phyloP scores from a whole-genome alignment of 192 early-diverging fungal species.

The Entomortierella chlamydospora region DNA sequence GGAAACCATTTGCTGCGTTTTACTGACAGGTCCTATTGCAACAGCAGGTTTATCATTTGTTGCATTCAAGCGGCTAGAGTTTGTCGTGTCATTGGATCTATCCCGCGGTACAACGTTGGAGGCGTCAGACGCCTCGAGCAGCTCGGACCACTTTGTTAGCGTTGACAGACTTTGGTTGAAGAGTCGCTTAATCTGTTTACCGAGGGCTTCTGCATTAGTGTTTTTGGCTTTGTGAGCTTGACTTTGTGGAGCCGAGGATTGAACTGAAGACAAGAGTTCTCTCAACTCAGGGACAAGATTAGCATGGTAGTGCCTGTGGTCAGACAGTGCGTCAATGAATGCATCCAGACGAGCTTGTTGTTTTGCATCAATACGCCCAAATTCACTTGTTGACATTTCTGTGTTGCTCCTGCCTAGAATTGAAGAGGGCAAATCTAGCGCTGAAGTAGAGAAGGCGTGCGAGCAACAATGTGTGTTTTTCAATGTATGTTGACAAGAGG shows the following conservation, averaged over 20 bases:
- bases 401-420: neutral
- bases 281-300: slow-evolving; percentile 14
- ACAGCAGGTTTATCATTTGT: neutral
- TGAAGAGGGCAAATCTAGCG: too few relatives aligned
- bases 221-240: neutral
- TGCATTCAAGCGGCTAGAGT: neutral
- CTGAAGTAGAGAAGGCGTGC: too few relatives aligned
- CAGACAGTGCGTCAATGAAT: slow-evolving; percentile 12
- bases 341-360: slow-evolving; percentile 8
- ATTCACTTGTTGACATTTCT: neutral
- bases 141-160: slow-evolving; percentile 36
- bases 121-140: slow-evolving; percentile 2
- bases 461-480: neutral
- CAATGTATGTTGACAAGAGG: too few relatives aligned
- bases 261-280: neutral
- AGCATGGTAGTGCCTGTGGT: slow-evolving; percentile 22
- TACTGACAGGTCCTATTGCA: too few relatives aligned
- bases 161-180: slow-evolving; percentile 32
- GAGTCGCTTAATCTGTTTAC: slow-evolving; percentile 39
- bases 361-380: neutral
- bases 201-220: neutral
- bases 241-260: neutral
- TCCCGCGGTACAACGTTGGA: slow-evolving; percentile 8
- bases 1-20: neutral
- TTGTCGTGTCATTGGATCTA: neutral